Percentiles rank a stretch among this genome's conserved stretches.
Conservation (phyloP, 106 monocot species). For the Ottelia alismoides region DNA sequence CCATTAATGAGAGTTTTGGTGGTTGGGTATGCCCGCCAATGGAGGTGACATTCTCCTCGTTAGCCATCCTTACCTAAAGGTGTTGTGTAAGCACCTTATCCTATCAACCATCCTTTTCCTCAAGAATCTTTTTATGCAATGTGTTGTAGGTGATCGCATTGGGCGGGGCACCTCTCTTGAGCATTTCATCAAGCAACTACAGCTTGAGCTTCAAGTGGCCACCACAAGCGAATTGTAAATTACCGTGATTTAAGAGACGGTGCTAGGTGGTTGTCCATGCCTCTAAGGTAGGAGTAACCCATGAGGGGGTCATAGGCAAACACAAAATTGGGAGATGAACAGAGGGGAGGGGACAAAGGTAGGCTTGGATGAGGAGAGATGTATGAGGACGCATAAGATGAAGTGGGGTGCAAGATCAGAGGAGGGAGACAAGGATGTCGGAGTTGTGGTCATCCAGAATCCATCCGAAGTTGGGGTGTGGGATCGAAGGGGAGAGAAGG, state of each 20-base stretch:
- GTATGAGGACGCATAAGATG: constrained; percentile 31
- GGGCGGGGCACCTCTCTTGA: constrained; percentile 21
- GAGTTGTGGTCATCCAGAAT: constrained; percentile 42
- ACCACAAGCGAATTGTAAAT: constrained; percentile 32
- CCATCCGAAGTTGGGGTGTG: constrained; percentile 10
- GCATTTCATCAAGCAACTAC: constrained; percentile 66
- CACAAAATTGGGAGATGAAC: constrained; percentile 44
- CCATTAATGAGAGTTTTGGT: too few relatives aligned
- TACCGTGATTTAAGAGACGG: constrained; percentile 48
- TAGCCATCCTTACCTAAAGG: constrained; percentile 53
- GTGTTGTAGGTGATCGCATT: constrained; percentile 65
- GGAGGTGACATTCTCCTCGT: constrained; percentile 11
- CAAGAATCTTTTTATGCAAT: constrained; percentile 48
- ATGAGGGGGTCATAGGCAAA: constrained; percentile 6
- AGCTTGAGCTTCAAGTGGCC: constrained; percentile 31
- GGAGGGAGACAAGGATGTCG: constrained; percentile 49
- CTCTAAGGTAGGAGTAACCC: constrained; percentile 20
- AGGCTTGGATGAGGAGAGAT: constrained; percentile 24
- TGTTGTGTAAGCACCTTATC: constrained; percentile 25
- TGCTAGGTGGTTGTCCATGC: constrained; percentile 38
- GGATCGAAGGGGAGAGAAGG: too few relatives aligned
- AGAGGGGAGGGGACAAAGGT: constrained; percentile 39
- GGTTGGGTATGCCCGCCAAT: too few relatives aligned
- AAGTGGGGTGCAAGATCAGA: constrained; percentile 30
- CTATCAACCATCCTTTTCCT: constrained; percentile 29